These are phyloP conservation scores for Myxozyma mucilagina DNA, from an alignment of 805 yeast species.

Conservation along the genomic window DNA sequence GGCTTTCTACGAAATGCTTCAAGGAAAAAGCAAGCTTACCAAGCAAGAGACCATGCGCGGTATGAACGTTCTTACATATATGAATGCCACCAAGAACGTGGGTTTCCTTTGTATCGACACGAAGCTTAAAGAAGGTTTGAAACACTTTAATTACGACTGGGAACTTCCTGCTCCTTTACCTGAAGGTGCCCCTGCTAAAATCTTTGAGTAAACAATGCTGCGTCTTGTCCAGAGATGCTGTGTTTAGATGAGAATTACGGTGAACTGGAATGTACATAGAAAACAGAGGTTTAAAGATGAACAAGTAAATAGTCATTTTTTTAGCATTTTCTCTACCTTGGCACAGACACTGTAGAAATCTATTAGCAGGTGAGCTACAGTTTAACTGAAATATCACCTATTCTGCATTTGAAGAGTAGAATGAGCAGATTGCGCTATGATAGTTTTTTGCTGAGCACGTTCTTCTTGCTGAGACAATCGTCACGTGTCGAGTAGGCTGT, in stretches of 20 bases:
- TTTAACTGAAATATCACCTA: too few species aligned
- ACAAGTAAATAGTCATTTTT: too few species aligned
- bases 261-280: not conserved
- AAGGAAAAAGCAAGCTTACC: conserved; percentile 16
- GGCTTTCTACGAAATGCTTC: conserved; percentile 20
- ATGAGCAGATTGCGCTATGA: too few species aligned
- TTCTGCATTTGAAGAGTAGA: too few species aligned
- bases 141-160: conserved; percentile 20
- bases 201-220: not conserved
- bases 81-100: conserved; percentile 23
- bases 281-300: not conserved
- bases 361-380: too few species aligned
- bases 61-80: conserved; percentile 16
- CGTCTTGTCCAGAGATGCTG: not conserved
- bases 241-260: not conserved
- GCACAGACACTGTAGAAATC: too few species aligned
- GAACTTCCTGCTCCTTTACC: conserved; percentile 13
- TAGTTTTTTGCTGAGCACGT: too few species aligned
- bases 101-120: conserved; percentile 25
- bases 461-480: too few species aligned
- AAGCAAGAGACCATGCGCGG: conserved; percentile 19
- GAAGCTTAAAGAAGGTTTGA: conserved; percentile 25
- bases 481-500: too few species aligned
- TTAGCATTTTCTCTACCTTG: too few species aligned
- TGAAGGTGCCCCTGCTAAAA: not conserved